A percentile compares a stretch with the other conserved stretches of the same genome.
Evolutionary conservation across 2,329 filamentous ascomycete genomes (phyloP).

Genomic region (Pezicula radicicola): DNA sequence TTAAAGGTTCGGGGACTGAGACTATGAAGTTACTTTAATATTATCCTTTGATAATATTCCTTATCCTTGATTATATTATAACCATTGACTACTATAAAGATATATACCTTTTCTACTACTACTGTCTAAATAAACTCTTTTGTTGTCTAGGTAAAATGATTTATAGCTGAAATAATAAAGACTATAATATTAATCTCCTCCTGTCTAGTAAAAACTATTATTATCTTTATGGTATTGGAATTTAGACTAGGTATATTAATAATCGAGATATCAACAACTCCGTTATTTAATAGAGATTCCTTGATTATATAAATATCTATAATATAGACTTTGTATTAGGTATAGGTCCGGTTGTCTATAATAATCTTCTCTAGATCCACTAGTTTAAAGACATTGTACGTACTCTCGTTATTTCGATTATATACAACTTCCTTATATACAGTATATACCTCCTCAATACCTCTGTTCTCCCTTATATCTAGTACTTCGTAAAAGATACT

Average conservation of each 20-base stretch:
- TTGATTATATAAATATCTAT: slow-evolving; percentile 86
- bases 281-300: slow-evolving; percentile 93
- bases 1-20: slow-evolving; percentile 94
- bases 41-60: slow-evolving; percentile 85
- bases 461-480: slow-evolving; percentile 85
- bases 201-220: slow-evolving; percentile 92
- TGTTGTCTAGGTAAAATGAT: slow-evolving; percentile 95
- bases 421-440: slow-evolving; percentile 80
- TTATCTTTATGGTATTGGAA: slow-evolving; percentile 94
- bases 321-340: slow-evolving; percentile 95
- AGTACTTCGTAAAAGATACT: slow-evolving; percentile 98
- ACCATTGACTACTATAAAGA: slow-evolving; percentile 98
- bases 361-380: slow-evolving; percentile 84
- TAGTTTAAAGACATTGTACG: slow-evolving; percentile 83
- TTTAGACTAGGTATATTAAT: slow-evolving; percentile 97
- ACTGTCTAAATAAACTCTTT: slow-evolving; percentile 97
- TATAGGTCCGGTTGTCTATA: slow-evolving; percentile 81
- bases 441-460: slow-evolving; percentile 92
- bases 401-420: slow-evolving; percentile 87
- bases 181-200: slow-evolving; percentile 99
- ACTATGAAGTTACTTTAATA: slow-evolving; percentile 81
- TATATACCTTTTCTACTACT: slow-evolving; percentile 94
- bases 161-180: slow-evolving; percentile 95
- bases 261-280: slow-evolving; percentile 94
- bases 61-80: slow-evolving; percentile 94